Conservation (phyloP, 1,284 basidiomycete genomes). For the Inonotus hispidus region DNA sequence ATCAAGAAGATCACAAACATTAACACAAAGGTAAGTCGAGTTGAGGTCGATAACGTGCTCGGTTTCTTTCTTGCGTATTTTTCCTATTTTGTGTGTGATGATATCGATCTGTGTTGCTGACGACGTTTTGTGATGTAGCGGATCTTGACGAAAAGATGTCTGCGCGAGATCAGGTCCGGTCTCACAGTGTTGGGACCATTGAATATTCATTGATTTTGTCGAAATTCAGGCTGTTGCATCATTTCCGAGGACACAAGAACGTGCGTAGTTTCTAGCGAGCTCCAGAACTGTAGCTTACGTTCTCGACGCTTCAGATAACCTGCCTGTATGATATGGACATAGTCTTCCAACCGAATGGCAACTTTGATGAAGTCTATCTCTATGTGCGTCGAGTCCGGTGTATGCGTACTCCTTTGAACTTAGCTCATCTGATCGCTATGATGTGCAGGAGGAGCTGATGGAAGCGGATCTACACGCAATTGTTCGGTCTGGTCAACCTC, state of each 20-base stretch:
- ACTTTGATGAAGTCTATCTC: conserved; percentile 94
- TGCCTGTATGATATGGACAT: conserved; percentile 98
- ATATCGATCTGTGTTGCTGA: neutral
- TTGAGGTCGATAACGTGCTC: conserved; percentile 13
- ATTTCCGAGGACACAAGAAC: conserved; percentile 97
- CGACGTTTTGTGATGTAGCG: conserved; percentile 42
- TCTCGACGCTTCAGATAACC: conserved; percentile 56
- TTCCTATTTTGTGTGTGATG: neutral
- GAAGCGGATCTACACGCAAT: conserved; percentile 99
- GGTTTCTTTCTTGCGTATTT: neutral
- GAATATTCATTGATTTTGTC: neutral
- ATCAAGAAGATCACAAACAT: conserved; percentile 99
- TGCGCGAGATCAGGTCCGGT: conserved; percentile 85
- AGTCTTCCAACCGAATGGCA: conserved; percentile 81
- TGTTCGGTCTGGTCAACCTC: conserved; percentile 94
- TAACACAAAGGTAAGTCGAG: conserved; percentile 75
- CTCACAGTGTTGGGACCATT: neutral
- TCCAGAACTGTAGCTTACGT: conserved; percentile 14
- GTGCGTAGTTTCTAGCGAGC: conserved; percentile 35
- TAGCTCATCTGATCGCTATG: neutral
- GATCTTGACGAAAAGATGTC: conserved; percentile 91
- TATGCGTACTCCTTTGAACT: neutral
- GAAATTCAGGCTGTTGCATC: conserved; percentile 70
- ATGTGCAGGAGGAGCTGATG: conserved; percentile 88
- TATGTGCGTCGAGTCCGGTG: conserved; percentile 50